Evolutionary conservation across 106 monocot genomes (phyloP), one percentile per base, ranked within the genome.

Genomic region (Hemerocallis citrina): DNA sequence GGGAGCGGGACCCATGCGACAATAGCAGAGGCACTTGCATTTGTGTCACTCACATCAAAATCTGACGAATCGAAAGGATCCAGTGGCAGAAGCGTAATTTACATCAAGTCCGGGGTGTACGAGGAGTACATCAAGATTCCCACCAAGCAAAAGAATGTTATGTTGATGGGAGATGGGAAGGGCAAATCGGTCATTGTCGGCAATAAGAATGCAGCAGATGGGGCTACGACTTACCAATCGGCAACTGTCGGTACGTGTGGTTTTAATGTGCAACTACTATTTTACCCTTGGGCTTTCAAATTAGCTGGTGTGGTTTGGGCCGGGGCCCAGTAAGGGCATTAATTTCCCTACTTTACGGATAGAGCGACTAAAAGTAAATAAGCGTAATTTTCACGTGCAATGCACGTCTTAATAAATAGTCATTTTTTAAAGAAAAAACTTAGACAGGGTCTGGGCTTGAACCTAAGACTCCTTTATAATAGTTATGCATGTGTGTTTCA

Each of bases 101-200:
- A 94, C 36, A 65, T 94, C 55, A 94, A 94, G 59, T 69, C 85
- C 6, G 93, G 93, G 36, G 75, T 68, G 0, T 94, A 94, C 42
- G 68, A 64, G 16, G 93, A 94, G 73, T 54, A 63, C 56, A 47
- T 89, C 34, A 79, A 60, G 19, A 67, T 94, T 37, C 55, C 77
- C 17, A 78, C 49, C 17, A 78, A 80, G 75, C 85, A 89, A 62
- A 83, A 60, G 58, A 83, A 94, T 29, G 89, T 94, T 3, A 86
- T 81, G 89, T 47, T 94, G 58, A 68, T 85, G 64, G 93, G 93
- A 0, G 93, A 85, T 28, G 93, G 93, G 5, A 86, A 85, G 80
- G 89, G 85, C 30, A 68, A 65, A 57, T 64, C 89, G 2, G 55
- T 94, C 74, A 76, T 94, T 50, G 72, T 73, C 1, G 77, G 77